These are phyloP conservation scores for Xylaria sp. DNA, from an alignment of 2,329 filamentous ascomycete genomes.

Conservation along the genomic window DNA sequence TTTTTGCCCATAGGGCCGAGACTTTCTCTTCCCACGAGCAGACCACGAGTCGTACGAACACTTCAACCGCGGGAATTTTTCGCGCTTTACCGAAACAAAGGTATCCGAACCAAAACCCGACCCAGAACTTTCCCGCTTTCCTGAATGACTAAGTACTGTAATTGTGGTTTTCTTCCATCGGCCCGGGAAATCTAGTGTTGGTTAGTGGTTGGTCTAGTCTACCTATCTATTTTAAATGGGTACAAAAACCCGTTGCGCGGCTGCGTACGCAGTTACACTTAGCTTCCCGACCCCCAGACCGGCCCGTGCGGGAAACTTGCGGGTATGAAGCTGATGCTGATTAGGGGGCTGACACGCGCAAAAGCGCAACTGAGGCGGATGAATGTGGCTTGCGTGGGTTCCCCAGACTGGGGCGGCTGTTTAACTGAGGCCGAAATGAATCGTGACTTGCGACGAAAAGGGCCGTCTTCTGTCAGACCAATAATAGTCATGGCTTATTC, in stretches of 20 bases:
- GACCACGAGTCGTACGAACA: slow-evolving; percentile 14
- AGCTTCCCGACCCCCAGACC: slow-evolving; percentile 5
- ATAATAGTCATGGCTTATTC: neutral
- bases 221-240: neutral
- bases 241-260: neutral
- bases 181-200: slow-evolving; percentile 1
- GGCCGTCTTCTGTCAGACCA: slow-evolving; percentile 14
- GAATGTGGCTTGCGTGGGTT: slow-evolving; percentile 30
- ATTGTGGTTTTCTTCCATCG: slow-evolving; percentile 6
- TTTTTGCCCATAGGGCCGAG: slow-evolving; percentile 24
- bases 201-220: neutral
- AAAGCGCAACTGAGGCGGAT: slow-evolving; percentile 18
- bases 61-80: slow-evolving; percentile 22
- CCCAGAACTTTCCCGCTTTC: slow-evolving; percentile 7
- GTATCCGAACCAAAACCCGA: neutral
- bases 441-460: slow-evolving; percentile 23
- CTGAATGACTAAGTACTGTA: neutral
- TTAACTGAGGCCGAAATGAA: slow-evolving; percentile 5
- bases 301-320: slow-evolving; percentile 2
- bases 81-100: slow-evolving; percentile 24
- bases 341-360: slow-evolving; percentile 18
- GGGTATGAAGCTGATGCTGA: slow-evolving; percentile 1
- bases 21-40: slow-evolving; percentile 1
- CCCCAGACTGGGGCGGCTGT: slow-evolving; percentile 9
- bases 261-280: too few species aligned